Evolutionary conservation across 331 rosid genomes (phyloP).

Genomic region (Cucumis variabilis): DNA sequence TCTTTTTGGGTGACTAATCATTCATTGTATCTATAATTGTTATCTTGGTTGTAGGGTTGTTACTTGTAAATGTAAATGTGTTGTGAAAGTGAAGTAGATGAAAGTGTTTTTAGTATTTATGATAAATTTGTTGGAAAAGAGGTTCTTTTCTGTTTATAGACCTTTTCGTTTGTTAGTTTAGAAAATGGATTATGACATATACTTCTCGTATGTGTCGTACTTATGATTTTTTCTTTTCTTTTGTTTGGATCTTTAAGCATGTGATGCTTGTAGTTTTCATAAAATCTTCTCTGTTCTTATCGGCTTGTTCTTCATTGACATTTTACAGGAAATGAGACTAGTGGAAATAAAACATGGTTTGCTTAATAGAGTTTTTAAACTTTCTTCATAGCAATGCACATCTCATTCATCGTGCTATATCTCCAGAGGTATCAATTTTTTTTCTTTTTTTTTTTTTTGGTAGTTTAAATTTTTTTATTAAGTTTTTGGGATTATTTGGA

Average conservation of each 20-base stretch:
- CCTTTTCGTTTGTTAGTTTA: background rate
- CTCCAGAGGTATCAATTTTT: no score
- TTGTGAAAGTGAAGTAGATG: background rate
- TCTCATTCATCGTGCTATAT: no score
- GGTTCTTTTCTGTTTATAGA: background rate
- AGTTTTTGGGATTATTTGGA: no score
- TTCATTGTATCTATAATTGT: background rate
- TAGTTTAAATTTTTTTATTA: no score
- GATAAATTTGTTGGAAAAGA: background rate
- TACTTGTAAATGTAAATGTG: background rate
- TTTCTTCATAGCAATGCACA: no score
- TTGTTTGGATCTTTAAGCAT: background rate
- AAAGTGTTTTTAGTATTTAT: background rate
- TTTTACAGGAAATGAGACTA: no score
- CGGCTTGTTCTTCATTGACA: no score
- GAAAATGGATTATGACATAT: background rate
- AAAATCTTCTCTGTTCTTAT: no score
- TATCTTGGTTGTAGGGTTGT: background rate
- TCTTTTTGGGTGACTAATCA: background rate
- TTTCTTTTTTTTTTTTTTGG: no score
- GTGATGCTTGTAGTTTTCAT: no score
- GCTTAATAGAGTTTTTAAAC: no score
- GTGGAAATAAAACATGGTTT: no score
- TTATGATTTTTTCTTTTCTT: background rate
- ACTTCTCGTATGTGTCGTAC: slow-evolving; percentile 5